Percentiles rank a stretch among this genome's conserved stretches.
Evolutionary conservation across 208 protist genomes (phyloP).

Genomic region (Zelonia costaricensis): DNA sequence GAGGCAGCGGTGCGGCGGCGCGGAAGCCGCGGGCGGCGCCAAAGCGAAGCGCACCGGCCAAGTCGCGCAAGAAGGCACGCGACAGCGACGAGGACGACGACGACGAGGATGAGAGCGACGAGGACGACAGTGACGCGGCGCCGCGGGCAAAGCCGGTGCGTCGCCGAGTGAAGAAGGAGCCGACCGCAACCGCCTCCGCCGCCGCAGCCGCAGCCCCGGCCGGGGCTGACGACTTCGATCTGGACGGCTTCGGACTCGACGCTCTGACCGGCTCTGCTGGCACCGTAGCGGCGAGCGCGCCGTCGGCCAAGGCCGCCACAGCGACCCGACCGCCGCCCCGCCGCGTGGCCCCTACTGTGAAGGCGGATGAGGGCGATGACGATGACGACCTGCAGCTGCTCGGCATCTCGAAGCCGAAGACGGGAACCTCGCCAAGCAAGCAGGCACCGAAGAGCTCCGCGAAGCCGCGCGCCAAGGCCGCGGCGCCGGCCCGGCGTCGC

Average conservation of each 20-base stretch:
- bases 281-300: background rate
- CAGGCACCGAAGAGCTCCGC: background rate
- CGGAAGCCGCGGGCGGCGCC: conserved; percentile 16
- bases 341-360: background rate
- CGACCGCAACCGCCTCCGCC: conserved; percentile 5
- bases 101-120: conserved; percentile 5
- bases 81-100: conserved; percentile 27
- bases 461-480: conserved; percentile 18
- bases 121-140: background rate
- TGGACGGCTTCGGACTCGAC: conserved; percentile 82
- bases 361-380: conserved; percentile 7
- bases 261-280: conserved; percentile 30
- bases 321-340: background rate
- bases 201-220: background rate
- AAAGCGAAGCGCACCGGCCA: conserved; percentile 15
- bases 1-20: background rate
- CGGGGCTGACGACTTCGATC: conserved; percentile 57
- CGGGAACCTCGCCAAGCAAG: background rate
- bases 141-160: conserved; percentile 15
- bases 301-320: background rate
- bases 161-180: conserved; percentile 14
- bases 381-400: conserved; percentile 40
- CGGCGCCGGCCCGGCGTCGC: background rate
- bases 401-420: conserved; percentile 19
- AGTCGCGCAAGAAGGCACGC: conserved; percentile 15